Evolutionary conservation across 306 rosid genomes (phyloP).

Genomic region (Spatholobus suberectus): DNA sequence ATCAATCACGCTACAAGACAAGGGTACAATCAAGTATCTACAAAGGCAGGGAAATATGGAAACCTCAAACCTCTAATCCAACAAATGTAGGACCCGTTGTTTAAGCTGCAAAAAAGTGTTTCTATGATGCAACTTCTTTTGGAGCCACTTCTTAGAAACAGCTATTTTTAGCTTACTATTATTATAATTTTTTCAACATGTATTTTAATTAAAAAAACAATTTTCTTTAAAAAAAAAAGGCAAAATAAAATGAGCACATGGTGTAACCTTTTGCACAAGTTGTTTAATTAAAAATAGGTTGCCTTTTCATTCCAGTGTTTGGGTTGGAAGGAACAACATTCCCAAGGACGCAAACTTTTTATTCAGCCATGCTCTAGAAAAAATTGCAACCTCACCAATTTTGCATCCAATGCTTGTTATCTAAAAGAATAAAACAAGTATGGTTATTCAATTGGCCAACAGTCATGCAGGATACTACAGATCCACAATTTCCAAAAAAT

Average conservation of each 20-base stretch:
- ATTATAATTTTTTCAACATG: neutral
- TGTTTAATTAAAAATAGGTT: neutral
- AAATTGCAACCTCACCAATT: neutral
- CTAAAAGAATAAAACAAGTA: conserved; percentile 22
- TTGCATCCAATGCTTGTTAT: conserved; percentile 10
- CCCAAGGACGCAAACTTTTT: neutral
- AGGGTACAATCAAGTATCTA: conserved; percentile 24
- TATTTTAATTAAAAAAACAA: neutral
- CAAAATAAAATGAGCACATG: neutral
- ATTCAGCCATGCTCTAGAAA: neutral
- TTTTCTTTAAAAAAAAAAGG: neutral
- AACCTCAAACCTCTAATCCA: conserved; percentile 23
- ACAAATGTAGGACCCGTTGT: neutral
- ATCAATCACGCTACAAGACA: conserved; percentile 10
- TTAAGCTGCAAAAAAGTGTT: neutral
- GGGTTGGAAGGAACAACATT: neutral
- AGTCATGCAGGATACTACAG: conserved; percentile 8
- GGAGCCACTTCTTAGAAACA: neutral
- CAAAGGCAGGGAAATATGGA: conserved; percentile 9
- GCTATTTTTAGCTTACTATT: neutral
- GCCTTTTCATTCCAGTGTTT: neutral
- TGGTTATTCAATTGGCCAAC: conserved; percentile 12
- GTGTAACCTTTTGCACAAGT: neutral
- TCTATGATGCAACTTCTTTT: neutral
- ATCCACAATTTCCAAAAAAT: neutral